These are phyloP conservation scores for Aureobasidium sp. DNA, from an alignment of 2,329 filamentous ascomycete species.

Conservation along the genomic window DNA sequence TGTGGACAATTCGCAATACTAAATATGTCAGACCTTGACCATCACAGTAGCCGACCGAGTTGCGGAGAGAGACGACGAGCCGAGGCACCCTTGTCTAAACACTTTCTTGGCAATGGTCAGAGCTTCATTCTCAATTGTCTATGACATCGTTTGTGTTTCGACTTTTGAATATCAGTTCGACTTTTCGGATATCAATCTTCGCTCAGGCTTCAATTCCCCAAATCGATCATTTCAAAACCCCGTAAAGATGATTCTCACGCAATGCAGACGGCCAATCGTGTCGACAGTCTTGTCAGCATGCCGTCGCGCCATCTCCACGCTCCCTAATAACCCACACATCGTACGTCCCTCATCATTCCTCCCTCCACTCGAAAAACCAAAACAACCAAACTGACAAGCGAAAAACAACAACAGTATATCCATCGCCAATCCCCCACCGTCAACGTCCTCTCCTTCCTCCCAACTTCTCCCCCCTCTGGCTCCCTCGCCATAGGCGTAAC, in stretches of 20 bases:
- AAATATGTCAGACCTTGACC: not conserved
- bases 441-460: constrained; percentile 50
- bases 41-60: constrained; percentile 9
- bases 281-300: not conserved
- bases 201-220: too few species aligned
- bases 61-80: too few species aligned
- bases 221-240: not conserved
- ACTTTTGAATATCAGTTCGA: too few species aligned
- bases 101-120: constrained; percentile 4
- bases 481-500: constrained; percentile 51
- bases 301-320: constrained; percentile 31
- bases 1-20: not conserved
- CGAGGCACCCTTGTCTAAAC: too few species aligned
- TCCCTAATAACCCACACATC: constrained; percentile 39
- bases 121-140: too few species aligned
- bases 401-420: constrained; percentile 41
- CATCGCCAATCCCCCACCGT: constrained; percentile 37
- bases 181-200: too few species aligned
- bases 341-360: constrained; percentile 22
- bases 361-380: not conserved
- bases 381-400: not conserved
- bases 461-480: constrained; percentile 46
- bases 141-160: too few species aligned
- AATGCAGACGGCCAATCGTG: constrained; percentile 3
- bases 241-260: constrained; percentile 15